A percentile compares a stretch with the other conserved stretches of the same genome.
phyloP scores from a whole-genome alignment of 768 basidiomycete species.

The Rhodosporidiobolus sp. region DNA sequence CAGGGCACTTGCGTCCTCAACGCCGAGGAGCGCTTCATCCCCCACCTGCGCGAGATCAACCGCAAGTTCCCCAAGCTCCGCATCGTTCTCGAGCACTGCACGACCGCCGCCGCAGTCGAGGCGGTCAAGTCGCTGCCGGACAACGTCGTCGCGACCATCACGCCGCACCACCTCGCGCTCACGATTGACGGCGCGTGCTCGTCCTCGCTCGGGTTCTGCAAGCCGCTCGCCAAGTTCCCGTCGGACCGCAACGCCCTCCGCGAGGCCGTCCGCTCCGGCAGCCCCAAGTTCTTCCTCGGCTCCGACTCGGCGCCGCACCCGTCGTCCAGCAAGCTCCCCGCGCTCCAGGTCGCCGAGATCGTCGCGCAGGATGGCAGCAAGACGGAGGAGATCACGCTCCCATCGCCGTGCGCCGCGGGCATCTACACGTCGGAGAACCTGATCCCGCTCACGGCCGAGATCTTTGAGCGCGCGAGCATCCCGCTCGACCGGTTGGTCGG shows the following conservation, averaged over 20 bases:
- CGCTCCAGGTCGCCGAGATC: slow-evolving; percentile 22
- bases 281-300: slow-evolving; percentile 93
- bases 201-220: slow-evolving; percentile 93
- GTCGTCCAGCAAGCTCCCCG: slow-evolving; percentile 48
- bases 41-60: slow-evolving; percentile 79
- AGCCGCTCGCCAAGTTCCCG: slow-evolving; percentile 95
- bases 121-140: slow-evolving; percentile 57
- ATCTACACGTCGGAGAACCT: slow-evolving; percentile 92
- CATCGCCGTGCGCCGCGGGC: slow-evolving; percentile 82
- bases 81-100: slow-evolving; percentile 96
- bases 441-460: slow-evolving; percentile 80
- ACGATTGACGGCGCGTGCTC: slow-evolving; percentile 97
- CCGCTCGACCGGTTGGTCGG: slow-evolving; percentile 75
- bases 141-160: slow-evolving; percentile 95
- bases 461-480: slow-evolving; percentile 83
- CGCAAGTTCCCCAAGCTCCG: slow-evolving; percentile 78
- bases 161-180: slow-evolving; percentile 88
- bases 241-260: slow-evolving; percentile 80
- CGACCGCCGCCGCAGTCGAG: slow-evolving; percentile 84
- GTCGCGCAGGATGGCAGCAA: slow-evolving; percentile 33
- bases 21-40: slow-evolving; percentile 83
- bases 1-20: slow-evolving; percentile 90
- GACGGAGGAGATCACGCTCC: slow-evolving; percentile 63
- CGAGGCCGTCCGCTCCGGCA: slow-evolving; percentile 64
- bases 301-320: slow-evolving; percentile 96